Conservation (phyloP, 139 green algal species). For the Chlamydomonas eustigma region DNA sequence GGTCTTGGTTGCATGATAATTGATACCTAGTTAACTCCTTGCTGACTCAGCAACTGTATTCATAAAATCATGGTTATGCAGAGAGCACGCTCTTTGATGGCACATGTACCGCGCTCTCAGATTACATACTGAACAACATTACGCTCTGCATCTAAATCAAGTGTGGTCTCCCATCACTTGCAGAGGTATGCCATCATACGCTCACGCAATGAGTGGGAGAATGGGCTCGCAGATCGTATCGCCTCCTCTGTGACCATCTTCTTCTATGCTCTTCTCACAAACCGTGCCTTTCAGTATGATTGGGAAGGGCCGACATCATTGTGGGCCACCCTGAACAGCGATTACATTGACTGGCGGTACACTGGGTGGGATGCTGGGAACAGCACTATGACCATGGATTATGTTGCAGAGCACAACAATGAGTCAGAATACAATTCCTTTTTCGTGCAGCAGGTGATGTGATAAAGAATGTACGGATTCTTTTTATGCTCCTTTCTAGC, state of each 20-base stretch:
- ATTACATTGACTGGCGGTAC: conserved; percentile 30
- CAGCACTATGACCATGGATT: conserved; percentile 14
- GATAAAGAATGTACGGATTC: no score
- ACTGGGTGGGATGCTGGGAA: conserved; percentile 1
- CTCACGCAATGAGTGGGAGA: conserved; percentile 18
- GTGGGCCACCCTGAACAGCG: conserved; percentile 13
- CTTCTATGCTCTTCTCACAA: conserved; percentile 17
- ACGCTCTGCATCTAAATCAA: not conserved
- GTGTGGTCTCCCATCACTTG: no score
- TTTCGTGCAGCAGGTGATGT: no score
- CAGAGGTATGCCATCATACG: conserved; percentile 30
- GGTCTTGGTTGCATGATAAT: no score
- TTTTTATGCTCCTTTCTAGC: no score
- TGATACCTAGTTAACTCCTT: no score
- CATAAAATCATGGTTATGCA: no score
- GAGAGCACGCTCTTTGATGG: no score
- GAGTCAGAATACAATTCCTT: not conserved
- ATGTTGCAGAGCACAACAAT: conserved; percentile 14
- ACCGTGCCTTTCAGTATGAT: conserved; percentile 27
- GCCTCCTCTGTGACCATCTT: conserved; percentile 18
- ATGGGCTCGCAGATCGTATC: conserved; percentile 26
- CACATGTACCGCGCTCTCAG: no score
- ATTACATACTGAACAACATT: not conserved
- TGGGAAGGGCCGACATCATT: conserved; percentile 11
- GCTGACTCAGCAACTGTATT: no score